phyloP scores from a whole-genome alignment of 768 basidiomycete genomes.

The Lyophyllum semitale region DNA sequence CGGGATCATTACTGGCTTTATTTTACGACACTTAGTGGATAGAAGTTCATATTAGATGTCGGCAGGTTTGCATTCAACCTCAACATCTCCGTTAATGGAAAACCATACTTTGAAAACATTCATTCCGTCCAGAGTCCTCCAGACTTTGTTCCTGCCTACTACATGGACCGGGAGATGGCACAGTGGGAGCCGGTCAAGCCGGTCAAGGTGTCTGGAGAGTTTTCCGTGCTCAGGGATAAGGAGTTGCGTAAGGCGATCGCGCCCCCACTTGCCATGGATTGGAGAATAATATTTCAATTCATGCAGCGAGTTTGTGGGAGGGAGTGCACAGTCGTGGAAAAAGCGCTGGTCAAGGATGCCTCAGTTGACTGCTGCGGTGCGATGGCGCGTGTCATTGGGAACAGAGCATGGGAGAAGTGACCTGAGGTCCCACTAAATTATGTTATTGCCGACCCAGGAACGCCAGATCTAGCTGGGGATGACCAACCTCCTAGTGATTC shows the following conservation, averaged over 20 bases:
- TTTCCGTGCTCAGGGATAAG: constrained; percentile 32
- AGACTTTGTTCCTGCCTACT: too few relatives aligned
- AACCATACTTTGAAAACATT: too few relatives aligned
- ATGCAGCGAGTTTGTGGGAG: constrained; percentile 31
- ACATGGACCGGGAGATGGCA: too few relatives aligned
- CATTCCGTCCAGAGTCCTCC: too few relatives aligned
- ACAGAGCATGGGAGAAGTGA: constrained; percentile 22
- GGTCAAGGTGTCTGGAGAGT: constrained; percentile 16
- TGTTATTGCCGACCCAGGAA: constrained; percentile 27
- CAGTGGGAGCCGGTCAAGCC: too few relatives aligned
- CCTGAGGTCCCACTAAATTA: constrained; percentile 19
- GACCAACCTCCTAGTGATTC: too few relatives aligned
- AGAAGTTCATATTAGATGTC: too few relatives aligned
- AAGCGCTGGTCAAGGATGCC: constrained; percentile 19
- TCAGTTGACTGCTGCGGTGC: constrained; percentile 6
- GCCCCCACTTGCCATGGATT: constrained; percentile 5
- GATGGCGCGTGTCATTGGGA: constrained; percentile 9
- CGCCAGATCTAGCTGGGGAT: too few relatives aligned
- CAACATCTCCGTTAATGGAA: too few relatives aligned
- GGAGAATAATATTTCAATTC: constrained; percentile 21
- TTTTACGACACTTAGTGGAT: too few relatives aligned
- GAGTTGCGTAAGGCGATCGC: constrained; percentile 20
- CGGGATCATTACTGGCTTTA: too few relatives aligned
- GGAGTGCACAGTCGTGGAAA: constrained; percentile 18
- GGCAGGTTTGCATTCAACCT: too few relatives aligned